Conservation (phyloP, 768 basidiomycete species). For the Asterophora lycoperdoides region DNA sequence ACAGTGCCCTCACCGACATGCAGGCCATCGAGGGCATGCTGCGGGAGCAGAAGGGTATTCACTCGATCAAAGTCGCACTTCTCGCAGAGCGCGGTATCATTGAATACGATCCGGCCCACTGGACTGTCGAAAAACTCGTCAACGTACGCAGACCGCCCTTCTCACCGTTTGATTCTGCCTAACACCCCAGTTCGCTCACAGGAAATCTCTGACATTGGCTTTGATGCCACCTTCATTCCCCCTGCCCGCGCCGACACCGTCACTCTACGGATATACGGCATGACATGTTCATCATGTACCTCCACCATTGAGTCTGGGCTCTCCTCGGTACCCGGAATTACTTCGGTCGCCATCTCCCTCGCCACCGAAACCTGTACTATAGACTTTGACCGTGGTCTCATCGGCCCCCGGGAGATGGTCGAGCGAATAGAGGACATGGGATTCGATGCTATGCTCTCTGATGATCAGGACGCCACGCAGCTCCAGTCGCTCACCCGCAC, state of each 20-base stretch:
- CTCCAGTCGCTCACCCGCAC: constrained; percentile 80
- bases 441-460: constrained; percentile 83
- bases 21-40: constrained; percentile 86
- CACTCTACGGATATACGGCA: constrained; percentile 80
- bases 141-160: constrained; percentile 42
- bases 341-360: constrained; percentile 66
- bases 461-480: constrained; percentile 79
- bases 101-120: constrained; percentile 81
- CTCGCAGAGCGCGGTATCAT: constrained; percentile 90
- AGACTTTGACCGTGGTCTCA: constrained; percentile 65
- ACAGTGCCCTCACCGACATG: neutral
- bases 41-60: constrained; percentile 80
- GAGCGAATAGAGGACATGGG: constrained; percentile 85
- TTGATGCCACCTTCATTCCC: constrained; percentile 79
- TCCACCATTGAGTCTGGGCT: constrained; percentile 72
- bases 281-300: constrained; percentile 85
- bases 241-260: constrained; percentile 60
- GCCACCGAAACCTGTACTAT: constrained; percentile 73
- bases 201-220: constrained; percentile 93
- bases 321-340: constrained; percentile 66
- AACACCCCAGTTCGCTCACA: constrained; percentile 26
- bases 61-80: constrained; percentile 91
- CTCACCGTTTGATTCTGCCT: neutral
- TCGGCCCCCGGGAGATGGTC: constrained; percentile 85
- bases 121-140: constrained; percentile 78